A percentile compares a stretch with the other conserved stretches of the same genome.
Evolutionary conservation across 2,329 filamentous ascomycete species (phyloP).

Genomic region (Exophiala spinifera): DNA sequence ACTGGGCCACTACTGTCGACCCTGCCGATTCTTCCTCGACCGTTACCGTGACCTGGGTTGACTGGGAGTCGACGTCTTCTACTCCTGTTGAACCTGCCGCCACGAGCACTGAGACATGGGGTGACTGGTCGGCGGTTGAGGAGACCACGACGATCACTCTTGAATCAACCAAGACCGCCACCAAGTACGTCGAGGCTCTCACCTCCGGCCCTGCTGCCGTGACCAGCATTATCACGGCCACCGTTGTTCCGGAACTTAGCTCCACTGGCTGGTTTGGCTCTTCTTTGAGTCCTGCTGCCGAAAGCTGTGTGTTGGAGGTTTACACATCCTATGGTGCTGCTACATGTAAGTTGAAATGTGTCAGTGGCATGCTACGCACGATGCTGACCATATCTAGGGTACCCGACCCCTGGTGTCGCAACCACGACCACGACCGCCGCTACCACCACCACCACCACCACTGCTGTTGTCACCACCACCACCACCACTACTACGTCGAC

Average conservation of each 20-base stretch:
- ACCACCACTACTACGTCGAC: not conserved
- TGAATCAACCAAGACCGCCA: slow-evolving; percentile 65
- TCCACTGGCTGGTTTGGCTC: slow-evolving; percentile 8
- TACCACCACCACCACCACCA: not conserved
- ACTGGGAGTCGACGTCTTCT: slow-evolving; percentile 24
- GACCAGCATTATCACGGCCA: slow-evolving; percentile 15
- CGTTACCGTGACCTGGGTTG: slow-evolving; percentile 35
- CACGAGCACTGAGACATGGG: slow-evolving; percentile 50
- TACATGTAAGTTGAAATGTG: slow-evolving; percentile 23
- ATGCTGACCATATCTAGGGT: slow-evolving; percentile 14
- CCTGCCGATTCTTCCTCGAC: slow-evolving; percentile 11
- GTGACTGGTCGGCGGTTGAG: slow-evolving; percentile 57
- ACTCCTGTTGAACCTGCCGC: slow-evolving; percentile 29
- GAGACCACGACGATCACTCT: slow-evolving; percentile 56
- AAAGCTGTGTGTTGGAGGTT: slow-evolving; percentile 20
- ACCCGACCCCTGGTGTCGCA: slow-evolving; percentile 18
- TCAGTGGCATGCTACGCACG: not conserved
- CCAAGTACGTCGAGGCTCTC: slow-evolving; percentile 67
- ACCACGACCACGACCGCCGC: slow-evolving; percentile 1
- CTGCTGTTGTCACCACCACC: slow-evolving; percentile 8
- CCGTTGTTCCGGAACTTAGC: slow-evolving; percentile 8
- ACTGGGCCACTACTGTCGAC: slow-evolving; percentile 12
- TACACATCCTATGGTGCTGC: slow-evolving; percentile 26
- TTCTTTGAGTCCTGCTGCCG: slow-evolving; percentile 1
- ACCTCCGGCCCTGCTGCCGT: slow-evolving; percentile 46